These are phyloP conservation scores for Apiospora rasikravindrae DNA, from an alignment of 2,329 filamentous ascomycete genomes.

Conservation along the genomic window DNA sequence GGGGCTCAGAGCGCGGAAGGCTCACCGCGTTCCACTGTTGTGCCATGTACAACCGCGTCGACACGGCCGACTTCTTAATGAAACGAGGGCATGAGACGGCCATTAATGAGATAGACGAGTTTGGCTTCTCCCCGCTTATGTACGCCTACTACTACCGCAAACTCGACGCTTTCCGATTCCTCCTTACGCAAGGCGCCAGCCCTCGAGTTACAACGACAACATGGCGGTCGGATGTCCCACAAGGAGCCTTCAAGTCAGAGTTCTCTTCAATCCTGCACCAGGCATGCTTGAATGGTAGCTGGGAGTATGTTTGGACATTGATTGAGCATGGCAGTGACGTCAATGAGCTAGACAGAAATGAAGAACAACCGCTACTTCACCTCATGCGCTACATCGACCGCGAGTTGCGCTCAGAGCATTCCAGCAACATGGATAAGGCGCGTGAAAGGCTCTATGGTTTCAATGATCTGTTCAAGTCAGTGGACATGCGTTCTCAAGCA, in stretches of 20 bases:
- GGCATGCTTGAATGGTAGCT: background rate
- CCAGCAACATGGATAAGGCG: background rate
- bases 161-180: background rate
- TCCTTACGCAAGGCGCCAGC: background rate
- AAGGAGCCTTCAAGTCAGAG: background rate
- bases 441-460: background rate
- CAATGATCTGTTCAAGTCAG: background rate
- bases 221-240: background rate
- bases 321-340: background rate
- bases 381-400: background rate
- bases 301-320: background rate
- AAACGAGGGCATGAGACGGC: background rate
- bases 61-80: background rate
- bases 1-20: background rate
- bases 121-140: background rate
- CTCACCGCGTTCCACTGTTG: background rate
- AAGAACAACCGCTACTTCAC: background rate
- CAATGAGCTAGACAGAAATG: background rate
- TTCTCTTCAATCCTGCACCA: background rate
- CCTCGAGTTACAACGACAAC: background rate
- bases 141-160: background rate
- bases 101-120: background rate
- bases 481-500: background rate
- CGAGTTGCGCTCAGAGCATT: rapidly evolving
- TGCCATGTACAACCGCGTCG: background rate